phyloP scores from a whole-genome alignment of 177 flowering plant species.

The Tripterygium wilfordii region DNA sequence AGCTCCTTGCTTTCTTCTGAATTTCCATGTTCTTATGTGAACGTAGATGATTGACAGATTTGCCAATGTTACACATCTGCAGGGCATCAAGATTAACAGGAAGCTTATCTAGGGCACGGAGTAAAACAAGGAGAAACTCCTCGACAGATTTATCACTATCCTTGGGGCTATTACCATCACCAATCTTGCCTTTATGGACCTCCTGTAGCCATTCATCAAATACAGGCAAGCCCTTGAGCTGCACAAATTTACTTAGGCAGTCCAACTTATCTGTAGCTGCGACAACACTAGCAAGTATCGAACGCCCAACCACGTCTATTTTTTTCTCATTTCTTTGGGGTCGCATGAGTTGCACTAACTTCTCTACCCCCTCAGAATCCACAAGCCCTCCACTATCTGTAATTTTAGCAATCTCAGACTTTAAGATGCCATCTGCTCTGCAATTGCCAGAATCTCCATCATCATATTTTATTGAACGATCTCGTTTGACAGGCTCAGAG shows the following conservation, averaged over 20 bases:
- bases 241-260: constrained; percentile 73
- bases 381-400: constrained; percentile 69
- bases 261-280: constrained; percentile 73
- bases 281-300: constrained; percentile 64
- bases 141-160: constrained; percentile 72
- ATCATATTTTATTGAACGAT: constrained; percentile 46
- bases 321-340: constrained; percentile 58
- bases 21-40: constrained; percentile 74
- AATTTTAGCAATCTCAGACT: constrained; percentile 67
- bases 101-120: constrained; percentile 85
- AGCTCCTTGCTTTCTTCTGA: constrained; percentile 79
- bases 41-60: constrained; percentile 86
- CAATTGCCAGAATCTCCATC: constrained; percentile 50
- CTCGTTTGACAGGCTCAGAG: constrained; percentile 62
- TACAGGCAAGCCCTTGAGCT: constrained; percentile 72
- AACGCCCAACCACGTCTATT: constrained; percentile 54
- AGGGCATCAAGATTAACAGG: constrained; percentile 87
- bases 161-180: constrained; percentile 51
- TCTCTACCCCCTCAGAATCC: constrained; percentile 74
- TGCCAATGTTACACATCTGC: constrained; percentile 78
- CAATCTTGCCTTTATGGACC: constrained; percentile 73
- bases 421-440: constrained; percentile 43
- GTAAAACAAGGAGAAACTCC: constrained; percentile 76
- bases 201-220: constrained; percentile 97
- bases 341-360: constrained; percentile 69